Evolutionary conservation across 1,284 basidiomycete genomes (phyloP).

Genomic region (Pseudomicrostroma phylloplanum): DNA sequence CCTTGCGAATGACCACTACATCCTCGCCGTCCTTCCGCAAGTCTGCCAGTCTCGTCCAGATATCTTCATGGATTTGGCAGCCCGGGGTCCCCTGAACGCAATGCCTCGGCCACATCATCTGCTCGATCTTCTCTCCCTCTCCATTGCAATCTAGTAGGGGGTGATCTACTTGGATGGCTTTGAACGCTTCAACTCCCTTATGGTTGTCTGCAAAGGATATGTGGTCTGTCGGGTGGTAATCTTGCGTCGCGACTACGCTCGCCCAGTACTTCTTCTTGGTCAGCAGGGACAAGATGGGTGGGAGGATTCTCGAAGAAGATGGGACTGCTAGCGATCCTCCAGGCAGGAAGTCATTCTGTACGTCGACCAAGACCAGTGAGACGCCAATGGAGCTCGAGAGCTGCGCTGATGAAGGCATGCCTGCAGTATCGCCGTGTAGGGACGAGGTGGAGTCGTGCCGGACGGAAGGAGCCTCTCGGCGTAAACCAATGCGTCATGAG

Average conservation of each 20-base stretch:
- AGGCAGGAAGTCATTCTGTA: conserved; percentile 13
- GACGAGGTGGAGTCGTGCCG: no score
- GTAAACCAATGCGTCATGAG: no score
- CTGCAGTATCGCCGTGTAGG: no score
- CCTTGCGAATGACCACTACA: conserved; percentile 16
- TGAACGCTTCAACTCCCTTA: conserved; percentile 51
- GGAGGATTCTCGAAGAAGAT: conserved; percentile 6
- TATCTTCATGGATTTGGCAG: conserved; percentile 53
- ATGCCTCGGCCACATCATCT: conserved; percentile 63
- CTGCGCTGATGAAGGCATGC: no score
- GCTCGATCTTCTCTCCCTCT: conserved; percentile 51
- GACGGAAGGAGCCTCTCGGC: no score
- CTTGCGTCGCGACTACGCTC: conserved; percentile 34
- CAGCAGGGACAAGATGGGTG: conserved; percentile 6
- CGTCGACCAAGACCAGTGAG: conserved; percentile 10
- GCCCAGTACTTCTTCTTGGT: not conserved
- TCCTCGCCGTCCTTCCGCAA: conserved; percentile 31
- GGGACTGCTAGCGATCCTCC: conserved; percentile 11
- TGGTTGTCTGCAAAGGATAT: conserved; percentile 64
- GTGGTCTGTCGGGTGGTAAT: conserved; percentile 59
- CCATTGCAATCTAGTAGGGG: conserved; percentile 37
- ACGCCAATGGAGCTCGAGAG: not conserved
- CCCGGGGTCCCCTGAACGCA: conserved; percentile 55
- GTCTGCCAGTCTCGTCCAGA: conserved; percentile 33
- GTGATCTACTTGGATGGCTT: conserved; percentile 51